phyloP scores from a whole-genome alignment of 2,329 filamentous ascomycete species.

The Pseudocercospora eumusae region DNA sequence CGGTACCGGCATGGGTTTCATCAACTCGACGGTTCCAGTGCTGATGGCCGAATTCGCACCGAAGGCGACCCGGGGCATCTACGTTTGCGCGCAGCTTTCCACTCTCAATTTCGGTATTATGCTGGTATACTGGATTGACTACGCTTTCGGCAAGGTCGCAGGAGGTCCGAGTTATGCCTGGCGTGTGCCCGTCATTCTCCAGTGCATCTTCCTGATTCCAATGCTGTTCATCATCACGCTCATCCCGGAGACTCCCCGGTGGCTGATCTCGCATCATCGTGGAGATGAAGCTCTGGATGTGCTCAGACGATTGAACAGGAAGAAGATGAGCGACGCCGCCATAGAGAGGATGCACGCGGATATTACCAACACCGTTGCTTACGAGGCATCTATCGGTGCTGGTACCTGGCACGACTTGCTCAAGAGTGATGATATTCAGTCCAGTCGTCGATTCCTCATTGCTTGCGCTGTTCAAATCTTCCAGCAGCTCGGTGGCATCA shows the following conservation, averaged over 20 bases:
- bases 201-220: conserved; percentile 45
- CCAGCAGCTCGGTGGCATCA: conserved; percentile 38
- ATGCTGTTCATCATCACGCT: conserved; percentile 45
- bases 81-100: conserved; percentile 52
- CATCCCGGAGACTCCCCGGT: conserved; percentile 50
- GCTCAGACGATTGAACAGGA: conserved; percentile 32
- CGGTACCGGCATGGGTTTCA: conserved; percentile 49
- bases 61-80: conserved; percentile 39
- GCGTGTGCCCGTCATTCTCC: conserved; percentile 48
- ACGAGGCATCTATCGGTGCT: conserved; percentile 41
- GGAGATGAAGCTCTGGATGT: conserved; percentile 44
- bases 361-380: conserved; percentile 35
- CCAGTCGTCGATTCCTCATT: conserved; percentile 34
- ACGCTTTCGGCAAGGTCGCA: conserved; percentile 42
- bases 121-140: conserved; percentile 52
- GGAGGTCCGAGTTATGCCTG: conserved; percentile 41
- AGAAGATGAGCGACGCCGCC: conserved; percentile 32
- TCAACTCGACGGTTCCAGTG: conserved; percentile 51
- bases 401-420: conserved; percentile 39
- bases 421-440: conserved; percentile 36
- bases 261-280: conserved; percentile 46
- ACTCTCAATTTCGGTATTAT: conserved; percentile 53
- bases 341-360: conserved; percentile 32
- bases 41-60: conserved; percentile 47
- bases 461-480: conserved; percentile 36